Evolutionary conservation across 257 asterid species (phyloP).

Genomic region (Echites panduratus): DNA sequence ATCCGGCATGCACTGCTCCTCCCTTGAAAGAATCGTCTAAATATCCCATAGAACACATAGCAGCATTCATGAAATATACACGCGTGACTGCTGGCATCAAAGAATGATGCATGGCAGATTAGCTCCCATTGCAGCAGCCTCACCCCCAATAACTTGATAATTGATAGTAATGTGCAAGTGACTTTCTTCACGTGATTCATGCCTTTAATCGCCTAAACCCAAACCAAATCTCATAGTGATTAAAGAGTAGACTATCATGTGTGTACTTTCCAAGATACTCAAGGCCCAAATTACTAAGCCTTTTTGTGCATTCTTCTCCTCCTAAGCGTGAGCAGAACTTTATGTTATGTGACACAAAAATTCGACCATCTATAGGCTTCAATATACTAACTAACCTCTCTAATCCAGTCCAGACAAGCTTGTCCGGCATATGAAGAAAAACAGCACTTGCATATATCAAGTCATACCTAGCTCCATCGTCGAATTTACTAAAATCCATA

Average conservation of each 20-base stretch:
- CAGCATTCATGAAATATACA: neutral
- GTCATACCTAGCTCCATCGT: constrained; percentile 43
- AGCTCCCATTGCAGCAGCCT: neutral
- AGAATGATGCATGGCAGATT: neutral
- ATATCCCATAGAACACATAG: neutral
- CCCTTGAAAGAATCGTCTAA: neutral
- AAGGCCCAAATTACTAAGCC: constrained; percentile 55
- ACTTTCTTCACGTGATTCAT: constrained; percentile 19
- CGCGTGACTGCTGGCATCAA: neutral
- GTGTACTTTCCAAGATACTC: constrained; percentile 75
- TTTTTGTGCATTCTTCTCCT: constrained; percentile 81
- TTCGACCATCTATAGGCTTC: constrained; percentile 70
- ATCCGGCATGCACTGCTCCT: neutral
- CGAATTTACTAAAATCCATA: constrained; percentile 81
- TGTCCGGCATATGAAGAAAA: constrained; percentile 89
- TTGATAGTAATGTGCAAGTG: neutral
- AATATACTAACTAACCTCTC: constrained; percentile 56
- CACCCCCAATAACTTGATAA: neutral
- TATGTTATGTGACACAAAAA: constrained; percentile 83
- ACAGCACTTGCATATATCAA: constrained; percentile 93
- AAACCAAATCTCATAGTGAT: constrained; percentile 92
- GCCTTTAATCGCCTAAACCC: constrained; percentile 58
- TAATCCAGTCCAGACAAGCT: constrained; percentile 84
- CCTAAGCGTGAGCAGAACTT: constrained; percentile 93
- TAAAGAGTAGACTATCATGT: constrained; percentile 90